Evolutionary conservation across 192 early-diverging fungal species (phyloP).

Genomic region (Glomus cerebriforme): DNA sequence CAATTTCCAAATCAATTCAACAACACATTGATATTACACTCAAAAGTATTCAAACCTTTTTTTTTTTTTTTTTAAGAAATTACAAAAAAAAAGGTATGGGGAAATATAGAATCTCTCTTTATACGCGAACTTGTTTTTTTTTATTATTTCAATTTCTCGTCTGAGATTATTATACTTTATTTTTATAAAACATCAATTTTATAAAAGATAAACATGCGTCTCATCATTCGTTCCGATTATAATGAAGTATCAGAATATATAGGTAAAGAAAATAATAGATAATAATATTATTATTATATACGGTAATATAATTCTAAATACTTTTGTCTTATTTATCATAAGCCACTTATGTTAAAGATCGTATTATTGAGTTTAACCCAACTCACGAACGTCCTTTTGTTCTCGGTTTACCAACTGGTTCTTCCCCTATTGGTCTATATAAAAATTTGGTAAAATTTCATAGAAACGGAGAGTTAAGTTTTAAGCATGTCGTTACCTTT

Average conservation of each 20-base stretch:
- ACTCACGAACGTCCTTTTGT: slow-evolving; percentile 78
- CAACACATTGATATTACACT: too few relatives aligned
- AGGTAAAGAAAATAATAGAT: slow-evolving; percentile 43
- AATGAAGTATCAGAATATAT: slow-evolving; percentile 72
- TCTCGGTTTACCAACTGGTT: slow-evolving; percentile 84
- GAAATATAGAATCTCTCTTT: too few relatives aligned
- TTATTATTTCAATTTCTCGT: too few relatives aligned
- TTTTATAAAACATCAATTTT: not conserved
- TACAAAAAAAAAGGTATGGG: too few relatives aligned
- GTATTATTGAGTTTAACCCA: slow-evolving; percentile 77
- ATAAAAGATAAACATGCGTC: slow-evolving; percentile 57
- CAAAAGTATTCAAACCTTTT: too few relatives aligned
- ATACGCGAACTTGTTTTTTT: too few relatives aligned
- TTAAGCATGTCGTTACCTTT: slow-evolving; percentile 84
- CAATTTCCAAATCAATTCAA: too few relatives aligned
- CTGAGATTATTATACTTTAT: too few relatives aligned
- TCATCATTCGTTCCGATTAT: slow-evolving; percentile 73
- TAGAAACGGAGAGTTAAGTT: slow-evolving; percentile 68
- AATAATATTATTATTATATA: too few relatives aligned
- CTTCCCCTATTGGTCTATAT: slow-evolving; percentile 82
- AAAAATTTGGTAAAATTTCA: slow-evolving; percentile 74
- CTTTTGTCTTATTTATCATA: too few relatives aligned
- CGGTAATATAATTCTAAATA: too few relatives aligned
- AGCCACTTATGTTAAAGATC: slow-evolving; percentile 80
- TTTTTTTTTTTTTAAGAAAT: too few relatives aligned